Base-by-base conservation (phyloP, 305 asterid genomes). In the Fraxinus sp. region DNA sequence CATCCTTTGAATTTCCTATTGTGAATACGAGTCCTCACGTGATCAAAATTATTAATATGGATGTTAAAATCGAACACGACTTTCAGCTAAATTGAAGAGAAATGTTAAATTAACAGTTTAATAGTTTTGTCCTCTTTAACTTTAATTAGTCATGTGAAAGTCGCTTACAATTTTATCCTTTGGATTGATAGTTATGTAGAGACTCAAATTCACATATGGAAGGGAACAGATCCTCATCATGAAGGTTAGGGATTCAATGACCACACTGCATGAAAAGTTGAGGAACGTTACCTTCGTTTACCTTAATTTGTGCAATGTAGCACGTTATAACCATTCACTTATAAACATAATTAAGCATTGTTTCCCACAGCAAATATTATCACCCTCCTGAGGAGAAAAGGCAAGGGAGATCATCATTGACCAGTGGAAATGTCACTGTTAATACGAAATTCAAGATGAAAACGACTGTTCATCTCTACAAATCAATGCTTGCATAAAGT, bases 401-500 rank as follows among this genome's bases (percentile, higher is more conserved):
- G 28, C n/a, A 26, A 1, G 7, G 33, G 72, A 82, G 79, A 85
- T 73, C 80, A 77, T 80, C 72, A 84, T 70, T 82, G 83, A 75
- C 87, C 88, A 89, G 80, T 82, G 90, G 87, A 83, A 87, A 89
- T 52, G 81, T 59, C 74, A 36, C 57, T 36, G 85, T 57, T 64
- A 37, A 39, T 30, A 43, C 85, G 83, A 41, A 77, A 82, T 85
- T 79, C 83, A 85, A 82, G 82, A 35, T 86, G 90, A 89, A 89
- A 89, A 87, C 83, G 90, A 89, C 88, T 62, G 55, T 77, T 87
- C 87, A 79, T 18, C 39, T 20, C 73, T 37, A 55, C 71, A 81
- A 77, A 86, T 81, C 87, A 84, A 75, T 68, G 83, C 59, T 46
- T 81, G 78, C 79, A 41, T 64, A 80, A 87, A 64, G 84, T 62